These are phyloP conservation scores for Lipomyces japonicus DNA, from an alignment of 805 yeast genomes.

Conservation along the genomic window DNA sequence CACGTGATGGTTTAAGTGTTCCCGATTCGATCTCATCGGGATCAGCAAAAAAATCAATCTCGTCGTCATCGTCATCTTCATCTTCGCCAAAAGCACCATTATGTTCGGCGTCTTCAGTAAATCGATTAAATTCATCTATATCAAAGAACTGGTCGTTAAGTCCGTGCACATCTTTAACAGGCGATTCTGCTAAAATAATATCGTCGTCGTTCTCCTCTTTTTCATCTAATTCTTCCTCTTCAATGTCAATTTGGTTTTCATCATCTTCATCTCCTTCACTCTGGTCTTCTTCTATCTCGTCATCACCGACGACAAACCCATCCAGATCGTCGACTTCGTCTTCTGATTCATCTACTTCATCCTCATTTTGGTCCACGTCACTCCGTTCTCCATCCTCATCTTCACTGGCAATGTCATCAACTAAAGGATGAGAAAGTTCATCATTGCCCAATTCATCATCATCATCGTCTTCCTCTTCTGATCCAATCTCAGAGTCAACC, in stretches of 20 bases:
- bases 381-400: constrained; percentile 30
- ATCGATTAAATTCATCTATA: constrained; percentile 77
- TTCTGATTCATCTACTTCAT: constrained; percentile 32
- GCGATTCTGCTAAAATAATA: constrained; percentile 26
- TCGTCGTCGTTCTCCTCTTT: constrained; percentile 33
- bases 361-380: too few species aligned
- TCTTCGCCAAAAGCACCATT: constrained; percentile 33
- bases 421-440: constrained; percentile 8
- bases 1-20: not conserved
- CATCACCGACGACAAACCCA: constrained; percentile 37
- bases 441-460: constrained; percentile 12
- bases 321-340: constrained; percentile 30
- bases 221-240: constrained; percentile 33
- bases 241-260: constrained; percentile 29
- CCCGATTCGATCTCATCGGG: constrained; percentile 23
- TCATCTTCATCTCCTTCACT: constrained; percentile 14
- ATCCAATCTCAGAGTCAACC: constrained; percentile 3
- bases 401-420: constrained; percentile 33
- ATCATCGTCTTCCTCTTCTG: constrained; percentile 2
- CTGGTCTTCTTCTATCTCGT: constrained; percentile 41
- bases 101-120: constrained; percentile 48
- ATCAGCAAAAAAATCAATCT: constrained; percentile 45
- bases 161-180: constrained; percentile 53
- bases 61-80: constrained; percentile 46
- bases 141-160: constrained; percentile 81